Conservation (phyloP, 495 filamentous ascomycete species). For the Neurospora sp. region DNA sequence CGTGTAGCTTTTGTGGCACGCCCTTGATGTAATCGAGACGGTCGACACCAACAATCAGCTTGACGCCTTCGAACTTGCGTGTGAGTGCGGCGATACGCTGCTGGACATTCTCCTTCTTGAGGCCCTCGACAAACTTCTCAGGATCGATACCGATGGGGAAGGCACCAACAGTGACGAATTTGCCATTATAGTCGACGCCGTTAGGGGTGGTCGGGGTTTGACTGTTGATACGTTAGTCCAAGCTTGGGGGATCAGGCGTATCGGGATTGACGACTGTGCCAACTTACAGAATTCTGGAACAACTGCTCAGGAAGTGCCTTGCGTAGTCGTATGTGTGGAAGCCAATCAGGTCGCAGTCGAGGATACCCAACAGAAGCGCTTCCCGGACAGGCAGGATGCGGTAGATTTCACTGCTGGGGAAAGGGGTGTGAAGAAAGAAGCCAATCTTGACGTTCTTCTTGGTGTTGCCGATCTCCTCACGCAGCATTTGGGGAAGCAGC, state of each 20-base stretch:
- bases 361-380: slow-evolving; percentile 65
- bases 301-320: slow-evolving; percentile 79
- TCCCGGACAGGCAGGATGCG: slow-evolving; percentile 81
- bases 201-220: slow-evolving; percentile 73
- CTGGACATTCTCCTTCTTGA: slow-evolving; percentile 71
- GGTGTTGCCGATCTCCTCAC: slow-evolving; percentile 56
- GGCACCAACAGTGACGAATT: slow-evolving; percentile 62
- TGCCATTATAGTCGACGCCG: slow-evolving; percentile 67
- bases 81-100: slow-evolving; percentile 67
- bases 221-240: slow-evolving; percentile 30
- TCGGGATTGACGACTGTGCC: neutral
- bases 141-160: slow-evolving; percentile 96
- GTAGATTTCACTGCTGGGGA: slow-evolving; percentile 88
- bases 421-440: slow-evolving; percentile 92
- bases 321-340: slow-evolving; percentile 96
- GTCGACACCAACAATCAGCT: slow-evolving; percentile 88
- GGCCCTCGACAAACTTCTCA: slow-evolving; percentile 81
- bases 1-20: slow-evolving; percentile 88
- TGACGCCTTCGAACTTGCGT: slow-evolving; percentile 75
- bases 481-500: slow-evolving; percentile 77
- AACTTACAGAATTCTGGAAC: slow-evolving; percentile 66
- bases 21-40: slow-evolving; percentile 94
- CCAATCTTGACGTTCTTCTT: slow-evolving; percentile 82
- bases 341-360: slow-evolving; percentile 80
- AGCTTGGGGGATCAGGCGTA: neutral